These are phyloP conservation scores for Cornus kousa DNA, from an alignment of 148 eudicot genomes.

Conservation along the genomic window DNA sequence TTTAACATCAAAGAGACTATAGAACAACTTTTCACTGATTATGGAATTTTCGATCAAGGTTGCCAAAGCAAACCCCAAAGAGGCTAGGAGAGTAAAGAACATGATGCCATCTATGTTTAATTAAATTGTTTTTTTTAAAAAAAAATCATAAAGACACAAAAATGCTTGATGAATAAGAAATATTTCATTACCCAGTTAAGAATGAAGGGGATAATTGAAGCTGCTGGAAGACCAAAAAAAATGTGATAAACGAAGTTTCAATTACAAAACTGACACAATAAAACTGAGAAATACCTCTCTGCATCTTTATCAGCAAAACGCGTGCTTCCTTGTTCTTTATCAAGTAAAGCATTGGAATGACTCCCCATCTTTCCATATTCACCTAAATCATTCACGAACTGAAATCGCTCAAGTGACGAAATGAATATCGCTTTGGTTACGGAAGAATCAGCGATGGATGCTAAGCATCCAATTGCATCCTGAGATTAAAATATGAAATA, in stretches of 20 bases:
- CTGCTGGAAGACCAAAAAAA: not conserved
- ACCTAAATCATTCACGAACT: slow-evolving; percentile 29
- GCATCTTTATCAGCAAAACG: slow-evolving; percentile 26
- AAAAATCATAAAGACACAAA: not conserved
- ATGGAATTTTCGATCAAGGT: too few relatives aligned
- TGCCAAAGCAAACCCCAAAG: too few relatives aligned
- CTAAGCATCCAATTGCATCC: slow-evolving; percentile 71
- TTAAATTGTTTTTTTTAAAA: too few relatives aligned
- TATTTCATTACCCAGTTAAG: not conserved
- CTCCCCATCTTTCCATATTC: slow-evolving; percentile 34
- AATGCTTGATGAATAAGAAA: too few relatives aligned
- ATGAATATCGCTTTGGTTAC: slow-evolving; percentile 45
- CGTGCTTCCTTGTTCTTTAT: slow-evolving; percentile 28
- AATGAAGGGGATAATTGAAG: not conserved
- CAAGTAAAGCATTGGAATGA: slow-evolving; percentile 23
- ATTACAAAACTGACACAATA: slow-evolving; percentile 17
- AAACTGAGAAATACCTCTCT: slow-evolving; percentile 35
- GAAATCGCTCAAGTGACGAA: slow-evolving; percentile 57
- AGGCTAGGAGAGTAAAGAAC: not conserved
- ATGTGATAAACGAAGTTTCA: too few relatives aligned
- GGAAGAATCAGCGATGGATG: slow-evolving; percentile 58
- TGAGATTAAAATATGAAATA: slow-evolving; percentile 26
- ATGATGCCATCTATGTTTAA: not conserved
- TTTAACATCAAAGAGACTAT: too few relatives aligned
- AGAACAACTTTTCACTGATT: too few relatives aligned